Percentiles rank a stretch among this genome's conserved stretches.
phyloP scores from a whole-genome alignment of 163 green algal genomes.

The Chlorella variabilis region DNA sequence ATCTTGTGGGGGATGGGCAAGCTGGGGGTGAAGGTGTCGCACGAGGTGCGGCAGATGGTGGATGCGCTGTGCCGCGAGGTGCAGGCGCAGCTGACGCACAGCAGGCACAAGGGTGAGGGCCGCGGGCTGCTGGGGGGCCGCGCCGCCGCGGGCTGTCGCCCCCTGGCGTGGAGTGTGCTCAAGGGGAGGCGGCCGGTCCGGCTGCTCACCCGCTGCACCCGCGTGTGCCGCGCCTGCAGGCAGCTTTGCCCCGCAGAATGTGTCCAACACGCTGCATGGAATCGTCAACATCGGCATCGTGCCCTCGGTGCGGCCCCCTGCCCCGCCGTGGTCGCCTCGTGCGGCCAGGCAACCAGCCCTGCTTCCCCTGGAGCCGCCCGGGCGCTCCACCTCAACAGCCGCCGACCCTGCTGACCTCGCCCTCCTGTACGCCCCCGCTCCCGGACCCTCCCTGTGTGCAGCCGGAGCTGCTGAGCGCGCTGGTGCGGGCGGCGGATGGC shows the following conservation, averaged over 20 bases:
- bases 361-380: too few relatives aligned
- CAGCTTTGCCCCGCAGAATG: conserved; percentile 39
- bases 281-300: conserved; percentile 46
- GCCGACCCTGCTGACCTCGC: too few relatives aligned
- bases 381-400: too few relatives aligned
- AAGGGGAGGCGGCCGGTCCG: too few relatives aligned
- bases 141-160: too few relatives aligned
- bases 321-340: too few relatives aligned
- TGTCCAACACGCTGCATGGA: conserved; percentile 58
- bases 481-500: conserved; percentile 39
- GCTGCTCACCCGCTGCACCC: background rate
- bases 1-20: conserved; percentile 38
- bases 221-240: background rate
- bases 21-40: conserved; percentile 27
- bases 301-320: conserved; percentile 18
- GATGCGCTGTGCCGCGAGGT: conserved; percentile 19
- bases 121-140: background rate
- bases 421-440: too few relatives aligned
- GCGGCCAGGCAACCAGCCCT: too few relatives aligned
- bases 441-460: background rate
- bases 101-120: conserved; percentile 21
- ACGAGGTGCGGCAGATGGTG: conserved; percentile 30
- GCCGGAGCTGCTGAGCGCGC: conserved; percentile 44
- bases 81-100: conserved; percentile 27
- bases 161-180: too few relatives aligned